Evolutionary conservation across 2,329 filamentous ascomycete genomes (phyloP).

Genomic region (Eutypa lata): DNA sequence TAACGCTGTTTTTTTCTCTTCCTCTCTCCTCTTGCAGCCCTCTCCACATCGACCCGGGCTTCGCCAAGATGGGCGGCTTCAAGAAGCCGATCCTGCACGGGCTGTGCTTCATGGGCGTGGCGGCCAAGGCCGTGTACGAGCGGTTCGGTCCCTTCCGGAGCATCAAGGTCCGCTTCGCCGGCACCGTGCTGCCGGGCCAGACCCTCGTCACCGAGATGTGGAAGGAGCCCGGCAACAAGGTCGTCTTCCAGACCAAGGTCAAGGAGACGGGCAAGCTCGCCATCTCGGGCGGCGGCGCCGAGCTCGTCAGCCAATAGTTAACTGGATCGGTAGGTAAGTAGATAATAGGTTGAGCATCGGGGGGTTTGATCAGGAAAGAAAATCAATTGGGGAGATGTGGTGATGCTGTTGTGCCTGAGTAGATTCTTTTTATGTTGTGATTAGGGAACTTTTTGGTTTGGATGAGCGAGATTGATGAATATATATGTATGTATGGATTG

Average conservation of each 20-base stretch:
- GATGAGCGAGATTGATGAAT: neutral
- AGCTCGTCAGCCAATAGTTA: constrained; percentile 63
- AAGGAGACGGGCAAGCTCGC: constrained; percentile 91
- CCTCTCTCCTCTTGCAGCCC: constrained; percentile 46
- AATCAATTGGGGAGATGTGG: too few relatives aligned
- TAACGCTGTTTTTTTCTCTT: too few relatives aligned
- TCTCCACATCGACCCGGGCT: constrained; percentile 89
- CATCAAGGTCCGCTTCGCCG: constrained; percentile 89
- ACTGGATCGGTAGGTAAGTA: constrained; percentile 26
- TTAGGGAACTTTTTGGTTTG: too few relatives aligned
- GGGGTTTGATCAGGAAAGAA: too few relatives aligned
- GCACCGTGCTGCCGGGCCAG: constrained; percentile 80
- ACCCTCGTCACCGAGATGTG: constrained; percentile 94
- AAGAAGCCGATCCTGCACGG: constrained; percentile 92
- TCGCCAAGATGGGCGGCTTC: constrained; percentile 95
- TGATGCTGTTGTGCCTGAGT: too few relatives aligned
- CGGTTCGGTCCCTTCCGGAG: constrained; percentile 82
- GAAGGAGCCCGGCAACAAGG: constrained; percentile 63
- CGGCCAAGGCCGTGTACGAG: constrained; percentile 85
- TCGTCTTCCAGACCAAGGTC: constrained; percentile 84
- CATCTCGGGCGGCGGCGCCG: constrained; percentile 76
- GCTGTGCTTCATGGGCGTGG: constrained; percentile 91
- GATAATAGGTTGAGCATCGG: too few relatives aligned
- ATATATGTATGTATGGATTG: neutral
- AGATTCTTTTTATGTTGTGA: too few relatives aligned